Evolutionary conservation across 1,139 yeast species (phyloP), one percentile per base, ranked within the genome.

Genomic region (Suhomyces anneliseae): DNA sequence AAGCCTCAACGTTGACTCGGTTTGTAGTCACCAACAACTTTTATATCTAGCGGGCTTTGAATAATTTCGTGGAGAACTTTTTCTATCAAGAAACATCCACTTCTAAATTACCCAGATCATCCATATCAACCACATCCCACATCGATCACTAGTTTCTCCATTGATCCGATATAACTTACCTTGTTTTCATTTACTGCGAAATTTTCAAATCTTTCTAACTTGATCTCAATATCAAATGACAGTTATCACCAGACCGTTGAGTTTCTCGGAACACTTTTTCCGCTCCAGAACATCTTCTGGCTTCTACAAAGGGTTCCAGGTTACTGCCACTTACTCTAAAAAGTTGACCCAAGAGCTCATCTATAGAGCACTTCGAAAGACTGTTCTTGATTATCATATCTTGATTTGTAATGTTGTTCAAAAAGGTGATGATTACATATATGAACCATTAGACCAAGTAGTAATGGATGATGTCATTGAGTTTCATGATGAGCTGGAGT

Each of bases 211-310:
- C 32, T 11, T 9, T 29, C 32, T 29, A 9, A 9, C 32, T 19
- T 19, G 24, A 19, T 19, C 24, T 19, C 3, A 29, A 29, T 9
- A 11, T 11, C 32, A 29, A 29, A 38, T 38, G 36, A 35, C 39
- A 7, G 19, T 37, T 8, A 24, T 51, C 10, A 44, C 58, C 10
- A 43, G 66, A 9, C 67, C 67, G 0, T 62, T 74, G 49, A 66
- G 75, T 42, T 47, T 54, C 6, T 58, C 60, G n/a, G 79, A 74
- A 48, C 64, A 69, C 53, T 69, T 69, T 53, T 69, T 66, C 48
- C 57, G 78, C 31, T 63, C 65, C 35, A 54, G 79, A 46, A 67
- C 69, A 7, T 65, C 65, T 6, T 53, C 52, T 40, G 60, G 61
- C 7, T 66, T 57, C 53, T 74, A 65, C 50, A 54, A 61, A 10